Evolutionary conservation across 768 basidiomycete species (phyloP).

Genomic region (Suillus hirtellus): DNA sequence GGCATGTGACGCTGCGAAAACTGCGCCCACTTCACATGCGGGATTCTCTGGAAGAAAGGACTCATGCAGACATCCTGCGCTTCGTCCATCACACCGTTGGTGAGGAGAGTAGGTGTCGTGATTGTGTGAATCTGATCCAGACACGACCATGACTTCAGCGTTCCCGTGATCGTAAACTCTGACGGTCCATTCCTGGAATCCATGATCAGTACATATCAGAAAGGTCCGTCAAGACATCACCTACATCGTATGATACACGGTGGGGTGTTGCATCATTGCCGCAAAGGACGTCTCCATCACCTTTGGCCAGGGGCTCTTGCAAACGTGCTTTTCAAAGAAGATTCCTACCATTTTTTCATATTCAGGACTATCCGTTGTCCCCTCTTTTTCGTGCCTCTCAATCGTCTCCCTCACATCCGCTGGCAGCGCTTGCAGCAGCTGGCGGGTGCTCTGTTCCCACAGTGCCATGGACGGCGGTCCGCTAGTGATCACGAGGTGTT

Average conservation of each 20-base stretch:
- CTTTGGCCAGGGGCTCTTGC: slow-evolving; percentile 30
- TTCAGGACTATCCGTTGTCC: slow-evolving; percentile 27
- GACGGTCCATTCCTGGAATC: slow-evolving; percentile 16
- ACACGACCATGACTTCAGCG: slow-evolving; percentile 44
- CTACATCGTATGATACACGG: slow-evolving; percentile 16
- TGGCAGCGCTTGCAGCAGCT: slow-evolving; percentile 23
- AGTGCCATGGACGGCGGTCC: slow-evolving; percentile 29
- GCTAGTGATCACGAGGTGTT: slow-evolving; percentile 30
- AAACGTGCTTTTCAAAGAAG: slow-evolving; percentile 32
- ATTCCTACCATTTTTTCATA: slow-evolving; percentile 24
- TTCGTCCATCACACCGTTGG: slow-evolving; percentile 35
- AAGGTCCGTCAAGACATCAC: slow-evolving; percentile 13
- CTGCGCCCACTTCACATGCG: slow-evolving; percentile 31
- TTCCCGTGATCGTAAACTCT: slow-evolving; percentile 37
- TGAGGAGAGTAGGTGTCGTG: slow-evolving; percentile 35
- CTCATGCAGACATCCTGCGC: slow-evolving; percentile 30
- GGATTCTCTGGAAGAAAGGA: slow-evolving; percentile 31
- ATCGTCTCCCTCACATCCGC: slow-evolving; percentile 21
- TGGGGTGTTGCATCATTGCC: slow-evolving; percentile 20
- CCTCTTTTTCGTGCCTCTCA: slow-evolving; percentile 25
- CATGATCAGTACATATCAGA: neutral
- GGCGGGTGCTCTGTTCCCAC: slow-evolving; percentile 16
- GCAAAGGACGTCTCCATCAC: slow-evolving; percentile 23
- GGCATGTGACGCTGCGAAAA: slow-evolving; percentile 38
- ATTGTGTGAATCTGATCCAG: slow-evolving; percentile 39